phyloP scores from a whole-genome alignment of 2,329 filamentous ascomycete species.

The Fusarium algeriense region DNA sequence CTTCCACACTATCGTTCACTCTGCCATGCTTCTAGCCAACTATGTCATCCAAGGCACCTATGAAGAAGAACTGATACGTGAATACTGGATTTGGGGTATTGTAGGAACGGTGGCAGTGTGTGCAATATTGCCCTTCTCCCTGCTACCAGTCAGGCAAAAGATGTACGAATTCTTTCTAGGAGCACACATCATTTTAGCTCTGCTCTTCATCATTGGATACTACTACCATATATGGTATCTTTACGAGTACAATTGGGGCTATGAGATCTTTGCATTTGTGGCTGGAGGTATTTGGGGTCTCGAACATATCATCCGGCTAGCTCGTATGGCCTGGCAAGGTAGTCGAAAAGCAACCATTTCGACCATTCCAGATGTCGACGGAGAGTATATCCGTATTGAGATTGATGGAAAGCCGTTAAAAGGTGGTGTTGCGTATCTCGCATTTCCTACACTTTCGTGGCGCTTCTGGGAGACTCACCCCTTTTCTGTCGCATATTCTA shows the following conservation, averaged over 20 bases:
- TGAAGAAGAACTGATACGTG: conserved; percentile 37
- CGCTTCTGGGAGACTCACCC: conserved; percentile 55
- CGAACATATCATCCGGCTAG: conserved; percentile 48
- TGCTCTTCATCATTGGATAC: conserved; percentile 51
- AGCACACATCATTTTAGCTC: conserved; percentile 49
- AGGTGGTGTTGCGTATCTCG: conserved; percentile 53
- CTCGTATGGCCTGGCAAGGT: conserved; percentile 43
- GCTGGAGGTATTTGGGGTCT: conserved; percentile 45
- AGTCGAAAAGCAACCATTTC: conserved; percentile 42
- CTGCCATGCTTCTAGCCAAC: conserved; percentile 49
- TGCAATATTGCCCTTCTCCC: conserved; percentile 45
- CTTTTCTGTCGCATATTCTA: conserved; percentile 47
- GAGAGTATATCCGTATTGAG: conserved; percentile 51
- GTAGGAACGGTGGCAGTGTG: conserved; percentile 47
- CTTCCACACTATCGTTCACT: conserved; percentile 77
- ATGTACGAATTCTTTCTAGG: conserved; percentile 53
- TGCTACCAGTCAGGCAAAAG: conserved; percentile 48
- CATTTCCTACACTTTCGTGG: conserved; percentile 53
- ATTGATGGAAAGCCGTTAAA: conserved; percentile 41
- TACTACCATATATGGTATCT: conserved; percentile 55
- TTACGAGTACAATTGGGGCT: conserved; percentile 53
- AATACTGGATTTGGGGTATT: conserved; percentile 54
- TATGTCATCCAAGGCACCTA: conserved; percentile 45
- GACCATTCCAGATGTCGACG: conserved; percentile 42
- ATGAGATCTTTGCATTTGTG: conserved; percentile 54